phyloP scores from a whole-genome alignment of 257 asterid genomes.

The Ilex asprella region DNA sequence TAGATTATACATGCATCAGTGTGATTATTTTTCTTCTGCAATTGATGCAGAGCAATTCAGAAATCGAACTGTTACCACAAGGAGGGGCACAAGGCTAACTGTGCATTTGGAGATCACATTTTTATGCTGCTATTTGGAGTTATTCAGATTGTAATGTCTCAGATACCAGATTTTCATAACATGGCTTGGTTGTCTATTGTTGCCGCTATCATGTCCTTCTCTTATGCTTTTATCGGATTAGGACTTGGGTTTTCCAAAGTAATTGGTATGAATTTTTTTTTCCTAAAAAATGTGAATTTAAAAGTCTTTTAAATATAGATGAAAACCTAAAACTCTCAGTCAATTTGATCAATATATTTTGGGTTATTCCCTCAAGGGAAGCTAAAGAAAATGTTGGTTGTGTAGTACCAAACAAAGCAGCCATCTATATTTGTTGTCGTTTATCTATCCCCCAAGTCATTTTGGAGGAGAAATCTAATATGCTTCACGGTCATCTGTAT shows the following conservation, averaged over 20 bases:
- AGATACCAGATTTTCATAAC: constrained; percentile 61
- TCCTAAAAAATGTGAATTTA: neutral
- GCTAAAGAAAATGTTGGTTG: too few species aligned
- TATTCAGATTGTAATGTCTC: constrained; percentile 52
- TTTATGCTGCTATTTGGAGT: constrained; percentile 53
- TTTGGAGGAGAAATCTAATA: neutral
- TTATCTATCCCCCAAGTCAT: too few species aligned
- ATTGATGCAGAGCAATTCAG: constrained; percentile 60
- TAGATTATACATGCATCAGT: too few species aligned
- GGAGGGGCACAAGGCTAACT: constrained; percentile 44
- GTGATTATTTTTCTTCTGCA: neutral
- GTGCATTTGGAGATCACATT: constrained; percentile 32
- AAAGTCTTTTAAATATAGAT: neutral
- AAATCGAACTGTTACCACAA: constrained; percentile 68
- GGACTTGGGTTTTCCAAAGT: constrained; percentile 73
- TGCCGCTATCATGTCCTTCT: constrained; percentile 72
- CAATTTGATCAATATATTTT: too few species aligned
- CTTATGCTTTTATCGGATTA: constrained; percentile 52
- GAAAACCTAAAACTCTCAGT: neutral
- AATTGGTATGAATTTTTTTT: constrained; percentile 30
- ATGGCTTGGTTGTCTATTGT: constrained; percentile 61
- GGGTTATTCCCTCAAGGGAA: too few species aligned
- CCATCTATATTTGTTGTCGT: too few species aligned
- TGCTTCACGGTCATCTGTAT: neutral
- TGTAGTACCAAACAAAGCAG: too few species aligned